These are phyloP conservation scores for Friedmanniomyces simplex DNA, from an alignment of 495 filamentous ascomycete species.

Conservation along the genomic window DNA sequence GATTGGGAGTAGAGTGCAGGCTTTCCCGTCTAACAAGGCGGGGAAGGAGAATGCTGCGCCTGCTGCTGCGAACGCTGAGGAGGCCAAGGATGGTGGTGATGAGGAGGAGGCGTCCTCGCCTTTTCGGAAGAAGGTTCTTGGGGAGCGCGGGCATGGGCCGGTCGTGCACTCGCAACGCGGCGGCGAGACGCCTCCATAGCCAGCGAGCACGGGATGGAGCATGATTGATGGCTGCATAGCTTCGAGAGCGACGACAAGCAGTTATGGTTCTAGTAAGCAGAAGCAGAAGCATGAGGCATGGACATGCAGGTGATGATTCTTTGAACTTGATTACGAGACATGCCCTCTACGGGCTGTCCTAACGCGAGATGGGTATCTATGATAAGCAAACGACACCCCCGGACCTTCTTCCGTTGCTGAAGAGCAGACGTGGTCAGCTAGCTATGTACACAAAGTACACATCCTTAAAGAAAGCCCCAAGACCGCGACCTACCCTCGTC, in stretches of 20 bases:
- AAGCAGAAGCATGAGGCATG: no score
- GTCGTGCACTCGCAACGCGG: slow-evolving; percentile 1
- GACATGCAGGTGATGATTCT: no score
- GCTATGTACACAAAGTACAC: not conserved
- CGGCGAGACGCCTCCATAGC: not conserved
- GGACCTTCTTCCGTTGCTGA: no score
- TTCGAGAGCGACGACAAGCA: no score
- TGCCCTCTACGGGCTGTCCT: no score
- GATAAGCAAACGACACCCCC: no score
- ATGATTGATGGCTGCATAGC: not conserved
- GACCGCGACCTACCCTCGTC: not conserved
- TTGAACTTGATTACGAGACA: no score
- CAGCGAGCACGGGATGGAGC: not conserved
- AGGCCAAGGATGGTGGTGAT: not conserved
- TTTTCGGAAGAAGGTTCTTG: slow-evolving; percentile 6
- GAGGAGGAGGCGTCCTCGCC: not conserved
- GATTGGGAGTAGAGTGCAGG: slow-evolving; percentile 19
- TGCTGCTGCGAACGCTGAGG: not conserved
- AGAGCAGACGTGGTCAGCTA: not conserved
- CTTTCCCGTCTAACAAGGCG: slow-evolving; percentile 17
- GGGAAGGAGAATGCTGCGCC: not conserved
- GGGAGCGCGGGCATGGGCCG: slow-evolving; percentile 11
- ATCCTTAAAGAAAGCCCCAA: not conserved
- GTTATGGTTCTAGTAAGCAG: no score
- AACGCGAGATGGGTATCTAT: no score